Base-by-base conservation (phyloP, 2,329 filamentous ascomycete genomes). In the Pseudocercospora pini-densiflorae region DNA sequence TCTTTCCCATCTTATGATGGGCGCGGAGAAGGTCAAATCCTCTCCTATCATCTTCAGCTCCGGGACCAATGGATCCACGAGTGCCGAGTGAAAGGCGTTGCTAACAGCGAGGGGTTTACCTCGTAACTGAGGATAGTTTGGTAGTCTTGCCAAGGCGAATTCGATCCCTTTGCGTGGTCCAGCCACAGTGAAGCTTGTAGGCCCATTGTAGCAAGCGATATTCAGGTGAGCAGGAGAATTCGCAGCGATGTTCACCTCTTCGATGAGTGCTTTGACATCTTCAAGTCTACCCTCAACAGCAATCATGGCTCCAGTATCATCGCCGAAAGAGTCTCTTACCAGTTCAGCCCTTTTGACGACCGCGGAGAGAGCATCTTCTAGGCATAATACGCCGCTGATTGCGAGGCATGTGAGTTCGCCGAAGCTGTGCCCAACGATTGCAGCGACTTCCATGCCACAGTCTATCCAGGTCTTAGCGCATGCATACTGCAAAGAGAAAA, bases 131-230 rank as follows among this genome's bases (percentile, higher is more conserved):
- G 27, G 27, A 21, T 24, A 53, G 1, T 31, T 51, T 12, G 51
- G 27, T 23, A 62, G 58, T 16, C 27, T 31, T 24, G 27, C 16
- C 21, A 31, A 54, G 51, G 55, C 27, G 14, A 55, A 55, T 7
- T n/a, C 29, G 16, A 53, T 58, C 5, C 59, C 47, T 12, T 21
- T 33, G 24, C 43, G 51, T 8, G 61, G 49, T n/a, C 59, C 21
- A n/a, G 57, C 66, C 31, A 69, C 27, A 21, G 57, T 59, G 7
- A 54, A 61, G 23, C 45, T 64, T n/a, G 31, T 43, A 5, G 61
- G 63, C 6, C 66, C 64, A 43, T 70, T 70, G 64, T 61, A 65
- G 57, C 68, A 70, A n/a, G 66, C 68, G 33, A 68, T 67, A n/a
- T n/a, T n/a, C 43, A 47, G 1, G 2, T 21, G 16, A n/a, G 43